Evolutionary conservation across 768 basidiomycete species (phyloP).

Genomic region (Sporobolomyces pararoseus): DNA sequence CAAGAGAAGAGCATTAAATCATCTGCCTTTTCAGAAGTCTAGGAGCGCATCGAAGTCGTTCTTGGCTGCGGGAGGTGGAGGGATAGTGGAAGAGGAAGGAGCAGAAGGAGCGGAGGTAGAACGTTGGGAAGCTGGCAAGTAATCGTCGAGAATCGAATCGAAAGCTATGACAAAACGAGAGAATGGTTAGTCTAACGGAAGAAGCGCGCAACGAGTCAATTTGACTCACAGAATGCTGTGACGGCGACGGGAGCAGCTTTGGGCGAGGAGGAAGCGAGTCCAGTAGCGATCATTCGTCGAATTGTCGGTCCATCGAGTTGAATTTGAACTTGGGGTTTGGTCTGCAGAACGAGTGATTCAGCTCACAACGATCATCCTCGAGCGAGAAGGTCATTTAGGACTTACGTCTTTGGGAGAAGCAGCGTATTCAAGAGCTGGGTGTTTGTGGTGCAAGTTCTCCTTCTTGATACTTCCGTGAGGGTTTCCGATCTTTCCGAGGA

Average conservation of each 20-base stretch:
- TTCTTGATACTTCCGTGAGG: conserved; percentile 65
- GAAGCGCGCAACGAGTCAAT: too few relatives aligned
- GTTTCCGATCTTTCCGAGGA: conserved; percentile 74
- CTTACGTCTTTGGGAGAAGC: conserved; percentile 18
- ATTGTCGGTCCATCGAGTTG: conserved; percentile 31
- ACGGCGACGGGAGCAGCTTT: neutral
- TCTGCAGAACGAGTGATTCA: conserved; percentile 3
- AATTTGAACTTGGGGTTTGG: conserved; percentile 23
- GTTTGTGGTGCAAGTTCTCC: conserved; percentile 27
- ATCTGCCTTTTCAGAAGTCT: neutral
- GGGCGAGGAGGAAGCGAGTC: conserved; percentile 18
- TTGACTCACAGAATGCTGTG: conserved; percentile 2
- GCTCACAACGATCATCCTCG: neutral
- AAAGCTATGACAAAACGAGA: conserved; percentile 18
- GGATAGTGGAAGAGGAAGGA: neutral
- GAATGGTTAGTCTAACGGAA: neutral
- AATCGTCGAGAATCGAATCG: conserved; percentile 41
- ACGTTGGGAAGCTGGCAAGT: conserved; percentile 29
- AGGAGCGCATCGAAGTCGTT: conserved; percentile 31
- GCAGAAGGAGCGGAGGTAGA: conserved; percentile 1
- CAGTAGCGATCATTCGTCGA: conserved; percentile 27
- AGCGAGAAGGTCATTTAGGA: neutral
- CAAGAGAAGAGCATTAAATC: neutral
- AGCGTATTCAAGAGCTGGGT: conserved; percentile 29
- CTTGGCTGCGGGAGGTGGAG: neutral